phyloP scores from a whole-genome alignment of 163 green algal genomes.

The Scenedesmus sp. region DNA sequence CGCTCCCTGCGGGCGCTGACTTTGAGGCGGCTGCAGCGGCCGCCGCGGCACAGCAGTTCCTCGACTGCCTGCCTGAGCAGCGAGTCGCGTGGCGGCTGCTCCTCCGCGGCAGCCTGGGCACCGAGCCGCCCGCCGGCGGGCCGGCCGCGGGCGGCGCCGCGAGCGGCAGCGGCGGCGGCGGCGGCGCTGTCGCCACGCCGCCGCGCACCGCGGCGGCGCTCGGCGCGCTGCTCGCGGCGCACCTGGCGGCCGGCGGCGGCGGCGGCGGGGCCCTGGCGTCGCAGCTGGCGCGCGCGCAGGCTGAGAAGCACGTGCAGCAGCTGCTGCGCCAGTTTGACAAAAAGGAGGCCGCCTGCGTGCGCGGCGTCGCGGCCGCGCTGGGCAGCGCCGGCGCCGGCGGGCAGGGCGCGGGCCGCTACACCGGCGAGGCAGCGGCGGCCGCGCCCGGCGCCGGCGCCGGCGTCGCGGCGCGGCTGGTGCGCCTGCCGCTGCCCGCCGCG shows the following conservation, averaged over 20 bases:
- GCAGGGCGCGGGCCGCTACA: not conserved
- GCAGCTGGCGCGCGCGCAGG: too few species aligned
- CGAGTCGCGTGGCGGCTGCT: conserved; percentile 39
- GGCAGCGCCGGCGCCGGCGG: too few species aligned
- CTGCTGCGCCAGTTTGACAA: conserved; percentile 1
- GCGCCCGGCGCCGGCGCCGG: not conserved
- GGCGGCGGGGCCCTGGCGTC: not conserved
- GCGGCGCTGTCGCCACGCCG: not conserved
- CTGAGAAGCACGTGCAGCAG: too few species aligned
- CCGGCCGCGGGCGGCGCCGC: not conserved
- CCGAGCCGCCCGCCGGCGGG: not conserved
- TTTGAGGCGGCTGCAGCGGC: conserved; percentile 1
- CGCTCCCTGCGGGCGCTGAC: not conserved
- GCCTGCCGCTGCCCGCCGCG: conserved; percentile 21
- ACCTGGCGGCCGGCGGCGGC: not conserved
- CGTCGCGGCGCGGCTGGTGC: conserved; percentile 8
- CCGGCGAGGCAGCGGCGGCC: not conserved
- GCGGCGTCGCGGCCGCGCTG: not conserved
- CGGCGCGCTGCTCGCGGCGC: not conserved
- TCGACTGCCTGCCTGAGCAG: conserved; percentile 43
- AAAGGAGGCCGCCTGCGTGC: not conserved
- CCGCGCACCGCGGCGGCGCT: not conserved
- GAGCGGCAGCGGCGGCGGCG: conserved; percentile 10
- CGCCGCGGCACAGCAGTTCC: conserved; percentile 20
- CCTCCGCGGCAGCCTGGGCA: conserved; percentile 17